Percentiles rank a stretch among this genome's conserved stretches.
These are phyloP conservation scores for Saccharomyces hybrid DNA, from an alignment of 1,139 yeast genomes.

Conservation along the genomic window DNA sequence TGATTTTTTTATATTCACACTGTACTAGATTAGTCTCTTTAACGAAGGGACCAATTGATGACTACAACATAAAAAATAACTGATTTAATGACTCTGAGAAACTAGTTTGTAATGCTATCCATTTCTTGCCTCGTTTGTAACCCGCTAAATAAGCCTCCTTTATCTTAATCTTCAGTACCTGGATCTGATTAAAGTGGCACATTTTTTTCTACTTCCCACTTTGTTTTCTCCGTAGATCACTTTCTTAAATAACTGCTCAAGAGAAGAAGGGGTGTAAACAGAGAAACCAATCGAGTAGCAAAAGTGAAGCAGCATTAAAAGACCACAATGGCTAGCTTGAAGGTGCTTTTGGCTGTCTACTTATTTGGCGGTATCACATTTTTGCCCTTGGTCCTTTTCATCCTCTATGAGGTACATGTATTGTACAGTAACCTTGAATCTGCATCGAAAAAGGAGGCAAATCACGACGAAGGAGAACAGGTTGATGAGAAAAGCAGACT, in stretches of 20 bases:
- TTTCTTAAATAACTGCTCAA: not conserved
- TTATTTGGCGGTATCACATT: slow-evolving; percentile 76
- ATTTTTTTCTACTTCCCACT: not conserved
- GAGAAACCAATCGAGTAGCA: not conserved
- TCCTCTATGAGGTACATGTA: slow-evolving; percentile 19
- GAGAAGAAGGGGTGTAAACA: not conserved
- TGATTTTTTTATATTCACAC: slow-evolving; percentile 34
- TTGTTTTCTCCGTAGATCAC: not conserved
- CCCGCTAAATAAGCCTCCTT: slow-evolving; percentile 1
- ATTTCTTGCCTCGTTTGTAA: not conserved
- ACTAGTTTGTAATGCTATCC: not conserved
- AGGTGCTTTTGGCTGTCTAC: slow-evolving; percentile 33
- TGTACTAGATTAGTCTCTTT: slow-evolving; percentile 30
- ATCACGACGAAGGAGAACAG: not conserved
- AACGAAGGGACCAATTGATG: slow-evolving; percentile 24
- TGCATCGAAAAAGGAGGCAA: slow-evolving; percentile 21
- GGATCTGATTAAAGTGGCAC: not conserved
- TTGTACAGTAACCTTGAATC: slow-evolving; percentile 16
- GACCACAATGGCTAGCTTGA: slow-evolving; percentile 13
- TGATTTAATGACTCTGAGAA: slow-evolving; percentile 36
- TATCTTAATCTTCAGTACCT: not conserved
- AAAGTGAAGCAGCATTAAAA: not conserved
- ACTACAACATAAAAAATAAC: slow-evolving; percentile 31
- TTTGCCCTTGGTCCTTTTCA: slow-evolving; percentile 46
- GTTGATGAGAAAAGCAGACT: slow-evolving; percentile 3